phyloP scores from a whole-genome alignment of 2,329 filamentous ascomycete species.

The Ophiostoma ulmi region DNA sequence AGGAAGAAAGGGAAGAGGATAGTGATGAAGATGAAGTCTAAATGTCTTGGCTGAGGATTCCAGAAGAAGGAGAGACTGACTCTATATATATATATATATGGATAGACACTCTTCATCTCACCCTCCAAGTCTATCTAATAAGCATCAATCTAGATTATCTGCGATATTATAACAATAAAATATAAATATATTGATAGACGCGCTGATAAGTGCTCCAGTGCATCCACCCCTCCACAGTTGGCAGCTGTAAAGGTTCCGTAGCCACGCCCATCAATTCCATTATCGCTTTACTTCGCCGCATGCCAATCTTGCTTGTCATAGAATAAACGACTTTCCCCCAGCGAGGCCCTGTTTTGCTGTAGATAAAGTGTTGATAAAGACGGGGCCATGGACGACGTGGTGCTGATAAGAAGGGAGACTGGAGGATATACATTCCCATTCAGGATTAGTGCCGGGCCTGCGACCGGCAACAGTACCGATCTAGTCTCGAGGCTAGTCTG shows the following conservation, averaged over 20 bases:
- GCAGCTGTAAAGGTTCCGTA: not conserved
- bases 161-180: conserved; percentile 15
- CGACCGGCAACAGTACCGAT: not conserved
- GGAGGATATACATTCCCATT: conserved; percentile 11
- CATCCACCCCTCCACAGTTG: not conserved
- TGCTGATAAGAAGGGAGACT: conserved; percentile 6
- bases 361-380: conserved; percentile 1
- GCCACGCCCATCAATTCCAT: conserved; percentile 4
- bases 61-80: not conserved
- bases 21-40: not conserved
- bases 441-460: not conserved
- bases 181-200: not conserved
- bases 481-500: conserved; percentile 3
- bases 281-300: not conserved
- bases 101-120: not conserved
- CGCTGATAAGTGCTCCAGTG: not conserved
- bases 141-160: not conserved
- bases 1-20: not conserved
- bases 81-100: not conserved
- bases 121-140: not conserved
- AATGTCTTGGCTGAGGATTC: not conserved
- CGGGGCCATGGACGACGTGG: not conserved
- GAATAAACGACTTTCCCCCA: not conserved
- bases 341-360: not conserved
- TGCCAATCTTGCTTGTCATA: conserved; percentile 10